Conservation (phyloP, 305 asterid genomes). For the Fraxinus baroniana region DNA sequence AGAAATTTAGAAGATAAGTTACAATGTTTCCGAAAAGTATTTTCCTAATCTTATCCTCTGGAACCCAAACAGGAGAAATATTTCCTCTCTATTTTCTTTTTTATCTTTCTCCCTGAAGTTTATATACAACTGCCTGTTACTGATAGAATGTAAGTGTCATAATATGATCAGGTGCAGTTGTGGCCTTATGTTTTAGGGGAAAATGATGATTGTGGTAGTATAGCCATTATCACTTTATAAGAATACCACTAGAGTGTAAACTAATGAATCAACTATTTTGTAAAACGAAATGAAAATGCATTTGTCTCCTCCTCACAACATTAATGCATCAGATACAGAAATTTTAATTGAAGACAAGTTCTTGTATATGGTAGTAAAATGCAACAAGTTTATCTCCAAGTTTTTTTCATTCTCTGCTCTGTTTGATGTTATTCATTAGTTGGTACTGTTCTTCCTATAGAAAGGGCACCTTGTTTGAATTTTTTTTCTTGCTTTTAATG, state of each 20-base stretch:
- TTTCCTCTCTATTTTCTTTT: neutral
- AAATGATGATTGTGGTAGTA: neutral
- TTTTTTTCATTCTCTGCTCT: conserved; percentile 12
- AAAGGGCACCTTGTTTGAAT: conserved; percentile 12
- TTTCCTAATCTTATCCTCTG: neutral
- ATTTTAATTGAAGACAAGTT: neutral
- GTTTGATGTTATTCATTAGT: conserved; percentile 2
- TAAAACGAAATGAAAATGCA: neutral
- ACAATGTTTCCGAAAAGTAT: neutral
- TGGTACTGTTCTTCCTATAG: conserved; percentile 10
- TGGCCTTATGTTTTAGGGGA: neutral
- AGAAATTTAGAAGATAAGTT: neutral
- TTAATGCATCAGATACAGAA: neutral
- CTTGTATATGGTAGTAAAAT: neutral
- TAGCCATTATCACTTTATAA: neutral
- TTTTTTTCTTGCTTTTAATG: conserved; percentile 8
- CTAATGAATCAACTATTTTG: conserved; percentile 11
- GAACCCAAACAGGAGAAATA: neutral
- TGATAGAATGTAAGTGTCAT: neutral
- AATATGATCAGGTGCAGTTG: neutral
- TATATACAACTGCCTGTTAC: neutral
- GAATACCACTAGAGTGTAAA: neutral
- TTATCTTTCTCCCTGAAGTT: neutral
- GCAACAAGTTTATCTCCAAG: neutral
- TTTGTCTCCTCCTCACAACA: neutral